Evolutionary conservation across 345 rosid genomes (phyloP).

Genomic region (Pistacia atlantica): DNA sequence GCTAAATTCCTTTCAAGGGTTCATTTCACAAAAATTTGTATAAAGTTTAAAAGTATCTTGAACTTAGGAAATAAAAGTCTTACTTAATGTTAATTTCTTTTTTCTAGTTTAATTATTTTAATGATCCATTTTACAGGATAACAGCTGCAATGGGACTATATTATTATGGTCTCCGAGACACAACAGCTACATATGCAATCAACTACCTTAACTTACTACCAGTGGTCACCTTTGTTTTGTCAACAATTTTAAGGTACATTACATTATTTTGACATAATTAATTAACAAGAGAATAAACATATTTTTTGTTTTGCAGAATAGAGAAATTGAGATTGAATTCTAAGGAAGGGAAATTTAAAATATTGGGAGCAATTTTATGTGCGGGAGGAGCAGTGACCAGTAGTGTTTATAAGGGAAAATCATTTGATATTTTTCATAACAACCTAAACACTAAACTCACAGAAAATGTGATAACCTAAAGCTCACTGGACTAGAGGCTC

Average conservation of each 20-base stretch:
- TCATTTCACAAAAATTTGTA: too few relatives aligned
- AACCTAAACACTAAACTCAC: not conserved
- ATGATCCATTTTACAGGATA: conserved; percentile 29
- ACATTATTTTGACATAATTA: too few relatives aligned
- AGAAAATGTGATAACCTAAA: not conserved
- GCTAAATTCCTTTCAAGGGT: too few relatives aligned
- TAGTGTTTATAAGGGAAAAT: conserved; percentile 39
- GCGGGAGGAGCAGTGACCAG: conserved; percentile 40
- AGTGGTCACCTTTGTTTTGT: conserved; percentile 42
- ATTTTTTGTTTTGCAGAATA: conserved; percentile 19
- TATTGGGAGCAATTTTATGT: conserved; percentile 38
- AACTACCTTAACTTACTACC: conserved; percentile 48
- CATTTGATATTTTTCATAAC: conserved; percentile 22
- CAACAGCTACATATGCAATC: conserved; percentile 48
- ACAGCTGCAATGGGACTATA: conserved; percentile 45
- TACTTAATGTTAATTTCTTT: too few relatives aligned
- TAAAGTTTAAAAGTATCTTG: too few relatives aligned
- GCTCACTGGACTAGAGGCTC: conserved; percentile 39
- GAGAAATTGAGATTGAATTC: conserved; percentile 35
- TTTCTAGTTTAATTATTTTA: too few relatives aligned
- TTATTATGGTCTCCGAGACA: conserved; percentile 48
- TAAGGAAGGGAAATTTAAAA: conserved; percentile 41
- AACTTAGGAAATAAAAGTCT: too few relatives aligned
- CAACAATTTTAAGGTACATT: conserved; percentile 36
- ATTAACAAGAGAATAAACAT: too few relatives aligned